Base-by-base conservation (phyloP, 2,329 filamentous ascomycete species). In the Sphaerulina vaccinii region DNA sequence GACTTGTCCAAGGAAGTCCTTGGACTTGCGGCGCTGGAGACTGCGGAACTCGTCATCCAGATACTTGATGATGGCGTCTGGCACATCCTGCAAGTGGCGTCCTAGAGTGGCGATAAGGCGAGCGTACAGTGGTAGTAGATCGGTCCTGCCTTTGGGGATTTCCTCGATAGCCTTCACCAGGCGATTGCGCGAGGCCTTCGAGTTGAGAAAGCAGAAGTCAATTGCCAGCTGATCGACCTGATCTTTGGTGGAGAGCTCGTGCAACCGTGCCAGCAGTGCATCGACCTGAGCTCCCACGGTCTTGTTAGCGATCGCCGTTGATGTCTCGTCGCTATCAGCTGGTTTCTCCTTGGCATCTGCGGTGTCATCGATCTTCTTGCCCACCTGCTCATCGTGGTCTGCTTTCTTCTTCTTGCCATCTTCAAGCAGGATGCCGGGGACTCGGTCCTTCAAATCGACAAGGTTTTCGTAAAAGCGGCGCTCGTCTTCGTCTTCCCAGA, bases 401-500 rank as follows among this genome's bases (percentile, higher is more conserved):
- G 75, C 43, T 68, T 95, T 96, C 74, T 95, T 96, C 76, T 96
- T 97, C 72, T 95, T 96, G 47, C 83, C 84, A 62, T 97, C 93
- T 65, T 99, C 93, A 1, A 99, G 81, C 7, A 99, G 77, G 62
- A 99, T 95, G 1, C 87, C 87, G 0, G 93, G 95, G 2, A 99
- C 93, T 62, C 96, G 95, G 62, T 95, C 93, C 67, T 95, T 96
- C 13, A 99, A 76, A 67, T 99, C 93, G 10, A 95, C 87, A 9
- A 99, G 72, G 59, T 96, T 97, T 75, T 99, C 93, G 72, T 99
- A 99, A 70, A 99, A 99, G 55, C 93, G 88, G 54, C 93, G 85
- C 71, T 99, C 92, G 49, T 99, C 93, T 66, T 99, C 93, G 63
- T 99, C 93, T 73, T 96, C 91, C 93, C 93, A 99, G 57, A 99